Evolutionary conservation across 139 green algal genomes (phyloP), one percentile per base, ranked within the genome.

Genomic region (Auxenochlorella pyrenoidosa): DNA sequence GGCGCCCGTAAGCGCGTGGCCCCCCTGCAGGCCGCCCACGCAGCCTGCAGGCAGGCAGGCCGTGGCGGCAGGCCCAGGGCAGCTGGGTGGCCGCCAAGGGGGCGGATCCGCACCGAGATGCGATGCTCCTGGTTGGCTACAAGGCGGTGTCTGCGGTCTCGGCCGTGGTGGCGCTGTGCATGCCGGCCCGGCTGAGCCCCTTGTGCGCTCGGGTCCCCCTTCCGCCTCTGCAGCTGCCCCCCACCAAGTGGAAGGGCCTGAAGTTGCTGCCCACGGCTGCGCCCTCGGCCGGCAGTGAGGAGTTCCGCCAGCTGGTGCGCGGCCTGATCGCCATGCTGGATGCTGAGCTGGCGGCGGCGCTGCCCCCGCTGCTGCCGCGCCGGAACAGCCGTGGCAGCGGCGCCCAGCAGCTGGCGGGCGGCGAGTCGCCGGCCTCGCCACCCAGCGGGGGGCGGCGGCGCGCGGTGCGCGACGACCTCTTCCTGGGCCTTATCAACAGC

Each of bases 201-300:
- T 8, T 5, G 41, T 80, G 40, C 41, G 32, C 38, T 24, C n/a
- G 36, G 19, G 26, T 54, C 47, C 12, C 70, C 12, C 36, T 32
- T 30, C n/a, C n/a, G 21, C 43, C 82, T 1, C 71, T 94, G 60
- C 58, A 82, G 75, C 60, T 95, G 80, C 93, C 94, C 18, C n/a
- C 54, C 32, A 63, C 76, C 32, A 83, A 79, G 60, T 92, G 84
- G 84, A 40, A 60, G 22, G 89, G 83, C 38, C 83, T 93, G 38
- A 92, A 93, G 72, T 40, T 44, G 80, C 89, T 93, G 63, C 91
- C 91, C 21, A 82, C 78, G 3, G 83, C 89, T 0, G 90, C 79
- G 30, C 85, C 51, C 65, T 32, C 18, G 19, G 65, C 47, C 38
- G 65, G 28, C n/a, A 38, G 51, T 38, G 72, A 78, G 54, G 59